These are phyloP conservation scores for Penstemon eatonii DNA, from an alignment of 257 asterid species.

Conservation along the genomic window DNA sequence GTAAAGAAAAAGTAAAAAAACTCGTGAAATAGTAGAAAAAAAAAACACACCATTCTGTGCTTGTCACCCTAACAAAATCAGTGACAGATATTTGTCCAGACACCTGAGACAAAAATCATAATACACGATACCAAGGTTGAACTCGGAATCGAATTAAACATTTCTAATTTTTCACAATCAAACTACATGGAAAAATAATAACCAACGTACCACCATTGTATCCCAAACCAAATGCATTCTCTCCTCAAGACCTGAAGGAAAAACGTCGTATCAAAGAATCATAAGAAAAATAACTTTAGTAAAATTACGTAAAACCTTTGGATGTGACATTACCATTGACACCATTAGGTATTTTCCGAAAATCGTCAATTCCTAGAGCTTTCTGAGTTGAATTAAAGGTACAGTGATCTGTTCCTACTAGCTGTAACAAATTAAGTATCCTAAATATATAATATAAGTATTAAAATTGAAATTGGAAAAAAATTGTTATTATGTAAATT, in stretches of 20 bases:
- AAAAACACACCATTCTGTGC: conserved; percentile 78
- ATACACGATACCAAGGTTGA: neutral
- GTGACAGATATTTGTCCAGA: conserved; percentile 80
- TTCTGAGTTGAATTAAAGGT: conserved; percentile 87
- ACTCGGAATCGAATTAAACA: too few relatives aligned
- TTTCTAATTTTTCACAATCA: neutral
- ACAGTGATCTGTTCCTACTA: conserved; percentile 98
- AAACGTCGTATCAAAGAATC: conserved; percentile 14
- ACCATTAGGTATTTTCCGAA: conserved; percentile 95
- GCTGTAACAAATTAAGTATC: conserved; percentile 51
- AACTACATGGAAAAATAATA: conserved; percentile 17
- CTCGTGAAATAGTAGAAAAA: neutral
- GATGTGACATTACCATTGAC: conserved; percentile 67
- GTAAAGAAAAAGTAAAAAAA: too few relatives aligned
- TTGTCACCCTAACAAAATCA: conserved; percentile 80
- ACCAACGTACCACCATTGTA: conserved; percentile 82
- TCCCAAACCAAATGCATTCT: conserved; percentile 98
- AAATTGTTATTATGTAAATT: too few relatives aligned
- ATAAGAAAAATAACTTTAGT: conserved; percentile 4
- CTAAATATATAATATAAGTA: neutral
- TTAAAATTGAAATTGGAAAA: too few relatives aligned
- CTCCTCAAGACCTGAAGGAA: conserved; percentile 83
- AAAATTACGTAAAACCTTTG: conserved; percentile 4
- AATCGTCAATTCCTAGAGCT: conserved; percentile 80
- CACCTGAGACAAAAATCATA: conserved; percentile 43